Conservation (phyloP, 1,139 yeast species). For the Pichia sp. region DNA sequence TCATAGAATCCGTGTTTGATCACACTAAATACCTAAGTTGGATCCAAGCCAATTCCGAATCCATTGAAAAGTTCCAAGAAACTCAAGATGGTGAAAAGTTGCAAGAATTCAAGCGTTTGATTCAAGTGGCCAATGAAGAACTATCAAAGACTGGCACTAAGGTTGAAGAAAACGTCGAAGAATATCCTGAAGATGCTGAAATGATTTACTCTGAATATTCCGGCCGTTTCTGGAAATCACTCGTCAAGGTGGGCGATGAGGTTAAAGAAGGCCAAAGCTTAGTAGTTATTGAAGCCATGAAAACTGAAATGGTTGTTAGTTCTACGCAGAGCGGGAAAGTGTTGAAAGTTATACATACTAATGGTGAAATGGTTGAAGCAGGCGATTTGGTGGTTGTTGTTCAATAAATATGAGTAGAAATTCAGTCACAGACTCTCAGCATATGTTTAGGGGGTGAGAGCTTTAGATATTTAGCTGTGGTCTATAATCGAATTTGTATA, state of each 20-base stretch:
- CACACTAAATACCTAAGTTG: conserved; percentile 73
- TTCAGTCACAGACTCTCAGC: background rate
- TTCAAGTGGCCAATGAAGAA: conserved; percentile 79
- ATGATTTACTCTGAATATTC: conserved; percentile 89
- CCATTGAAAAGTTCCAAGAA: conserved; percentile 65
- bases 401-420: conserved; percentile 26
- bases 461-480: conserved; percentile 6
- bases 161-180: conserved; percentile 41
- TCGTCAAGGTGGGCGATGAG: conserved; percentile 73
- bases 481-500: background rate
- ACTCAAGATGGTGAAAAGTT: conserved; percentile 75
- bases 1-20: conserved; percentile 76
- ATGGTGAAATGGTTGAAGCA: conserved; percentile 95
- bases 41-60: conserved; percentile 66
- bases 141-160: conserved; percentile 47
- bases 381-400: conserved; percentile 90
- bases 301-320: conserved; percentile 88
- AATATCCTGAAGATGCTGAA: conserved; percentile 70
- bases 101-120: conserved; percentile 77
- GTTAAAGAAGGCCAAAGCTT: conserved; percentile 75
- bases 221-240: conserved; percentile 94
- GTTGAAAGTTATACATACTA: conserved; percentile 66
- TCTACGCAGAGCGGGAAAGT: conserved; percentile 77
- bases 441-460: conserved; percentile 16
- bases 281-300: conserved; percentile 94